Base-by-base conservation (phyloP, 2,329 filamentous ascomycete species). In the Ceratocystis destructans region DNA sequence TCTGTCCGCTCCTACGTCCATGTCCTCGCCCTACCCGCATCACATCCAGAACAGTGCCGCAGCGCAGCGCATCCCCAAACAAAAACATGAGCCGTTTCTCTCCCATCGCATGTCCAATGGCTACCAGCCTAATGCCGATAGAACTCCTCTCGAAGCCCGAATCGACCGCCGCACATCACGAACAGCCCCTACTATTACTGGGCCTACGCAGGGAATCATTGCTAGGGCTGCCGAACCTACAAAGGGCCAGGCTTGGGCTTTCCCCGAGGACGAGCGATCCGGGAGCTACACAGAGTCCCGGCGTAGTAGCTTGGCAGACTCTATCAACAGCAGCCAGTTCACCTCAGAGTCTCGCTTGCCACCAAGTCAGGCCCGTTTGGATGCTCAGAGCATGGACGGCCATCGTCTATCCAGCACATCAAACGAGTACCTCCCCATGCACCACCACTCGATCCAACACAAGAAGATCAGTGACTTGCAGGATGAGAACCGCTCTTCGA, bases 241-340 rank as follows among this genome's bases (percentile, higher is more conserved):
- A 10, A 90, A 90, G 74, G 89, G 89, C 73, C 88, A 88, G 73
- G 87, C 89, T 3, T 93, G 89, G 88, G 89, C 89, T 70, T 92
- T 92, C 71, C 88, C 89, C 1, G 88, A 90, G 72, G 84, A 87
- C 65, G 83, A 86, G 64, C 76, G 80, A 65, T 72, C 80, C 72
- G 67, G 77, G 75, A 68, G 65, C 46, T 72, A 75, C 73, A 75
- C 73, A 70, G 76, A 78, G 61, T 91, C 88, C 8, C 81, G 88
- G 68, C 83, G 88, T 68, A 90, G 88, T 73, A 91, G 88, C 71
- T 82, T 89, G 68, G 86, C 88, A 45, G 87, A 90, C 22, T 92
- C 89, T 0, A 79, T 92, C 67, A 87, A 87, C 3, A 91, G 88
- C 75, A 91, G 87, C 74, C 87, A 91, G 70, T 90, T 86, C 72